Evolutionary conservation across 352 stramenopile genomes (phyloP), one percentile per base, ranked within the genome.

Genomic region (Poterioochromonas sp.): DNA sequence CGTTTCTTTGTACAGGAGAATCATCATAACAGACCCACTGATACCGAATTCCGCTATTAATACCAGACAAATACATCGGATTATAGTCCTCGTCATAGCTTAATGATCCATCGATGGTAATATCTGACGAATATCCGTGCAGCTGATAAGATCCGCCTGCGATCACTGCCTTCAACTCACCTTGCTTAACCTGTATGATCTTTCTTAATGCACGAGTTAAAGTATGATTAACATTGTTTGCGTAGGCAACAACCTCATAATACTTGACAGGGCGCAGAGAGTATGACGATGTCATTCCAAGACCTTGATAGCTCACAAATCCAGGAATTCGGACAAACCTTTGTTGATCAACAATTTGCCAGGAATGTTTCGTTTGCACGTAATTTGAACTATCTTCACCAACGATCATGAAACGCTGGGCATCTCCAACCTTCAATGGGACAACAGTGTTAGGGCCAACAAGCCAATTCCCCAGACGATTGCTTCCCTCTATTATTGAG

Each of bases 211-310:
- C 47, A 58, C 47, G 47, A 58, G 47, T 58, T 58, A 58, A 58
- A 58, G 47, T 58, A 58, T 58, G 47, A 58, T 58, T 58, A 58
- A 58, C 47, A 58, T 58, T 58, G 47, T 58, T 58, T 58, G 47
- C 47, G 47, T 58, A 58, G 47, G 47, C 47, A 58, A 58, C 47
- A 58, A 58, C 47, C 47, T 58, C 47, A 26, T 58, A 58, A 58
- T 58, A 58, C 47, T 58, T 58, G 47, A 58, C 47, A 58, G 47
- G 47, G 26, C 47, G 47, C 47, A 58, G 47, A 58, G 47, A 58
- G 47, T 58, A 58, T 58, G 47, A 58, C 47, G 47, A 58, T 58
- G 47, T 58, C 47, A 58, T 58, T 58, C 15, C 47, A 58, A 58
- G 47, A 58, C 47, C 47, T 58, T 58, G 47, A 58, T 58, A 58